phyloP scores from a whole-genome alignment of 1,284 basidiomycete species.

The Volvariella volvacea region DNA sequence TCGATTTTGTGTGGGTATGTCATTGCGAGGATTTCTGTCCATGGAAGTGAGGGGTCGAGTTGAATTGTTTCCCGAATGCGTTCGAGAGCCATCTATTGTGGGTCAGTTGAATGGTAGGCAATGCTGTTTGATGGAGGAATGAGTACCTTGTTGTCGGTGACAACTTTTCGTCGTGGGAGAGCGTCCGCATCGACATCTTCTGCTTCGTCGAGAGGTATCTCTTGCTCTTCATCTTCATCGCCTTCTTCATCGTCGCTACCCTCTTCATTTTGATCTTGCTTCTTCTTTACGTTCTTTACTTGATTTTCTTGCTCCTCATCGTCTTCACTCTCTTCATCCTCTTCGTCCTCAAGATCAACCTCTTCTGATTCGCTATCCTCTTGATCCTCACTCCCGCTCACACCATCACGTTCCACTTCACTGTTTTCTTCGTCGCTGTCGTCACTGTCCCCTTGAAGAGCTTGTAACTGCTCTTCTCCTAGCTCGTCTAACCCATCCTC shows the following conservation, averaged over 20 bases:
- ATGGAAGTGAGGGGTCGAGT: slow-evolving; percentile 70
- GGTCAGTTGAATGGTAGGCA: slow-evolving; percentile 3
- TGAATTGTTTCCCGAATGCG: slow-evolving; percentile 77
- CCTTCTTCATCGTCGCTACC: slow-evolving; percentile 14
- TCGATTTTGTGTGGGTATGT: slow-evolving; percentile 71
- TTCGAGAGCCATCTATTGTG: slow-evolving; percentile 74
- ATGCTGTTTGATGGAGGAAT: not conserved
- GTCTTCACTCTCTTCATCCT: slow-evolving; percentile 24
- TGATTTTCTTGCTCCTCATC: slow-evolving; percentile 28
- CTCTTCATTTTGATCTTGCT: not conserved
- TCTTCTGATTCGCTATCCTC: slow-evolving; percentile 20
- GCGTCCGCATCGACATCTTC: slow-evolving; percentile 69
- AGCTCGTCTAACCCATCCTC: slow-evolving; percentile 63
- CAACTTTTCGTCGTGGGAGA: slow-evolving; percentile 75
- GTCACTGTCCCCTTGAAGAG: slow-evolving; percentile 30
- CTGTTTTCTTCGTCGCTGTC: slow-evolving; percentile 25
- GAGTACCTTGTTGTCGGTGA: slow-evolving; percentile 72
- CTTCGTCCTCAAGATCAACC: slow-evolving; percentile 25
- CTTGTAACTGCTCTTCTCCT: slow-evolving; percentile 43
- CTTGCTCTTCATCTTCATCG: slow-evolving; percentile 23
- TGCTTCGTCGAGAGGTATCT: slow-evolving; percentile 64
- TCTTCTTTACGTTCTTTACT: slow-evolving; percentile 4
- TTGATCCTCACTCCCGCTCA: slow-evolving; percentile 21
- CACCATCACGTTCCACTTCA: slow-evolving; percentile 31
- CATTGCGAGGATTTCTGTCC: slow-evolving; percentile 81